These are phyloP conservation scores for Termitomyces sp. DNA, from an alignment of 768 basidiomycete genomes.

Conservation along the genomic window DNA sequence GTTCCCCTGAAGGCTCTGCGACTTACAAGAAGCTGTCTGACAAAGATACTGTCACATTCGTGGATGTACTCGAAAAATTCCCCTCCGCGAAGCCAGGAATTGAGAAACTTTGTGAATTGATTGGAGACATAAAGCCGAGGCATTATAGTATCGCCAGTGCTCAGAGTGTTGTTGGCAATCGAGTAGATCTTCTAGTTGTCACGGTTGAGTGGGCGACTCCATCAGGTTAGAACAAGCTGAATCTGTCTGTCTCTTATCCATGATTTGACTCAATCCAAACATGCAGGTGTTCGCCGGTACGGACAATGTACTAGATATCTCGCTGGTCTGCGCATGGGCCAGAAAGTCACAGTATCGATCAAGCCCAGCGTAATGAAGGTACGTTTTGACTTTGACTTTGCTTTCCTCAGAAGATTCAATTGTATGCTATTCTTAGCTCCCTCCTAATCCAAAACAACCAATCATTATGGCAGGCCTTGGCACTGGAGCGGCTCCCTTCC, in stretches of 20 bases:
- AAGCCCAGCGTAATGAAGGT: conserved; percentile 99
- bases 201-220: conserved; percentile 93
- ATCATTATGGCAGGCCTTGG: conserved; percentile 99
- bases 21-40: conserved; percentile 96
- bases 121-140: conserved; percentile 94
- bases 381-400: conserved; percentile 11
- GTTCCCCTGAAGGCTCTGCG: conserved; percentile 82
- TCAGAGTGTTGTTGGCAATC: conserved; percentile 91
- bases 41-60: conserved; percentile 92
- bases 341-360: conserved; percentile 94
- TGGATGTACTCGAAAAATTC: conserved; percentile 76
- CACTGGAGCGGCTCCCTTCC: conserved; percentile 98
- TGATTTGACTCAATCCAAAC: neutral
- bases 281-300: conserved; percentile 64
- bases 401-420: conserved; percentile 3
- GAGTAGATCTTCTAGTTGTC: conserved; percentile 92
- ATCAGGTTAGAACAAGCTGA: conserved; percentile 46
- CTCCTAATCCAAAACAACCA: conserved; percentile 78
- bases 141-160: conserved; percentile 98
- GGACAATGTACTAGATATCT: conserved; percentile 98
- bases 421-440: conserved; percentile 46
- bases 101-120: conserved; percentile 78
- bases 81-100: conserved; percentile 76
- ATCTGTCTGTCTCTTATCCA: neutral
- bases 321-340: conserved; percentile 73